Evolutionary conservation across 2,329 filamentous ascomycete species (phyloP).

Genomic region (Triangularia verruculosa): DNA sequence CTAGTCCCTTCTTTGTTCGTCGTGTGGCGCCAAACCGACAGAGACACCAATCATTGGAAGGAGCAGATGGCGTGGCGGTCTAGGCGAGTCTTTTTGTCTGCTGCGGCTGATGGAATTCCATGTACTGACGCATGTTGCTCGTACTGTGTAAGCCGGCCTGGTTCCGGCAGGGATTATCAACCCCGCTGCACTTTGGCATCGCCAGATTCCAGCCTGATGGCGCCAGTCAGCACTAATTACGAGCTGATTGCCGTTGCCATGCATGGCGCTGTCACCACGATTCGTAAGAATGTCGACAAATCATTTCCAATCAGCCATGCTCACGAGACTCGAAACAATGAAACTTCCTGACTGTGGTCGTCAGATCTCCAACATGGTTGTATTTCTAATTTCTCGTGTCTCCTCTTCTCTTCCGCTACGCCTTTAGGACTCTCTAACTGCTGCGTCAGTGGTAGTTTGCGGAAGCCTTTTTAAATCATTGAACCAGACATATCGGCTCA

Average conservation of each 20-base stretch:
- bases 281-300: neutral
- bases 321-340: neutral
- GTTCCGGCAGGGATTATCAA: neutral
- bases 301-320: neutral
- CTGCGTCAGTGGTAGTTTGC: neutral
- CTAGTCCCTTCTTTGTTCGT: neutral
- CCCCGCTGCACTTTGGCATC: neutral
- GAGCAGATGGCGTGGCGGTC: neutral
- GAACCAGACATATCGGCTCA: constrained; percentile 42
- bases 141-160: constrained; percentile 10
- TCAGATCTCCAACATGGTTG: neutral
- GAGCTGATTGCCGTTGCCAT: neutral
- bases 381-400: neutral
- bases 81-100: neutral
- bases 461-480: constrained; percentile 31
- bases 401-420: neutral
- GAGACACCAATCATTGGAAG: neutral
- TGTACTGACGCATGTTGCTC: neutral
- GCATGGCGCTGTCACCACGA: neutral
- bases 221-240: constrained; percentile 7
- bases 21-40: neutral
- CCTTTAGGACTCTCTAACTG: neutral
- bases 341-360: neutral
- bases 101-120: neutral
- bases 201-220: constrained; percentile 7